Evolutionary conservation across 345 rosid species (phyloP).

Genomic region (Gossypium anomalum): DNA sequence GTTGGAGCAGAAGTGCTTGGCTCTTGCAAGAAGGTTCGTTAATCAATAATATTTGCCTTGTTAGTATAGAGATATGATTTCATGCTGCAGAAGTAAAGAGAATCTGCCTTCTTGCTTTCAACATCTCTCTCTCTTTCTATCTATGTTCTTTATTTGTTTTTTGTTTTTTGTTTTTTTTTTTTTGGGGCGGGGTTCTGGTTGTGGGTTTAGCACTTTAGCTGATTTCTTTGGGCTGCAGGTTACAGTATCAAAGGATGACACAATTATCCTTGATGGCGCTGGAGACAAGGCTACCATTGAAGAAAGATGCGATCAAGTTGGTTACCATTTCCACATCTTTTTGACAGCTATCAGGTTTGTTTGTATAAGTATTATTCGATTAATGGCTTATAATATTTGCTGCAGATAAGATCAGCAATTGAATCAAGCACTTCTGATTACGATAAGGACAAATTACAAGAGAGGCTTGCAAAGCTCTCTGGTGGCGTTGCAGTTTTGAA

Average conservation of each 20-base stretch:
- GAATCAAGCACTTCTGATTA: slow-evolving; percentile 26
- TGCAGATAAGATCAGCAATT: slow-evolving; percentile 10
- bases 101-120: background rate
- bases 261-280: slow-evolving; percentile 7
- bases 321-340: background rate
- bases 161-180: too few species aligned
- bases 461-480: slow-evolving; percentile 26
- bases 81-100: background rate
- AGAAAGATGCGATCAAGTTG: slow-evolving; percentile 13
- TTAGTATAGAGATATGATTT: background rate
- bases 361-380: background rate
- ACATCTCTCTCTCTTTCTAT: background rate
- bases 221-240: background rate
- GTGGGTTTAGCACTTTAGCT: background rate
- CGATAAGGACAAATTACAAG: slow-evolving; percentile 28
- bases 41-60: background rate
- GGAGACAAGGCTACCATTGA: slow-evolving; percentile 9
- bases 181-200: rapidly evolving
- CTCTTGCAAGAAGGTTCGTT: slow-evolving; percentile 11
- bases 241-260: slow-evolving; percentile 13
- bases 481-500: slow-evolving; percentile 30
- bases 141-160: too few species aligned
- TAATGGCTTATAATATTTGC: background rate
- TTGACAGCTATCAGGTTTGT: background rate
- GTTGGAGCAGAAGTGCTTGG: slow-evolving; percentile 14